Evolutionary conservation across 1,284 basidiomycete genomes (phyloP), one percentile per base, ranked within the genome.

Genomic region (Irpex rosettiformis): DNA sequence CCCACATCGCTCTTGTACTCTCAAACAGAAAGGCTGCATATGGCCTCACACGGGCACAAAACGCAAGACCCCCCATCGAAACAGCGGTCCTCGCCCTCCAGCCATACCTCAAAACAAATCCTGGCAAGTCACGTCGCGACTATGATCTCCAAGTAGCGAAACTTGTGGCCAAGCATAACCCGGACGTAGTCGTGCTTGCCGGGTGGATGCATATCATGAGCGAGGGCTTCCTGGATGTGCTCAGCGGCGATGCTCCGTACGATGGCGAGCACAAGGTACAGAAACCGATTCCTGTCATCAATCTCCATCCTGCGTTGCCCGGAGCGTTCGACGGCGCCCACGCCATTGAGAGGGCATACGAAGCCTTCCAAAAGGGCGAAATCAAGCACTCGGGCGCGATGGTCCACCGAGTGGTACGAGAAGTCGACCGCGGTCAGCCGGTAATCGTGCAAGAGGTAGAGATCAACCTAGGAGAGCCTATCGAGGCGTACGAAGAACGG

Each of bases 151-250:
- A 91, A 66, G 82, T 99, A 4, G 95, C 94, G 1, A 75, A 81
- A 18, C 79, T 85, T 56, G 88, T 98, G 7, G 69, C 92, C 11
- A 62, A 69, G 27, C 79, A 73, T 21, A 75, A 78, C 30, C 96
- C 96, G 0, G 93, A 98, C 71, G 71, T 97, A 18, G 84, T 98
- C 58, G 92, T 99, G 2, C 80, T 98, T 25, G 96, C 96, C 0
- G 97, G 96, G 0, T 99, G 94, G 91, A 98, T 99, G 96, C 95
- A 98, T 70, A 90, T 96, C 64, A 81, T 95, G 77, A 76, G 80
- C 59, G 78, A 82, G 55, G 72, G 68, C 0, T 84, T 84, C 62
- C 68, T 88, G 54, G 81, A 88, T 40, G 73, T 78, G 28, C 68
- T 87, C 57, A 76, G 75, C 52, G 79, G 79, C 2, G 66, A 73